Conservation (phyloP, 192 early-diverging fungal species). For the Backusella luteola region DNA sequence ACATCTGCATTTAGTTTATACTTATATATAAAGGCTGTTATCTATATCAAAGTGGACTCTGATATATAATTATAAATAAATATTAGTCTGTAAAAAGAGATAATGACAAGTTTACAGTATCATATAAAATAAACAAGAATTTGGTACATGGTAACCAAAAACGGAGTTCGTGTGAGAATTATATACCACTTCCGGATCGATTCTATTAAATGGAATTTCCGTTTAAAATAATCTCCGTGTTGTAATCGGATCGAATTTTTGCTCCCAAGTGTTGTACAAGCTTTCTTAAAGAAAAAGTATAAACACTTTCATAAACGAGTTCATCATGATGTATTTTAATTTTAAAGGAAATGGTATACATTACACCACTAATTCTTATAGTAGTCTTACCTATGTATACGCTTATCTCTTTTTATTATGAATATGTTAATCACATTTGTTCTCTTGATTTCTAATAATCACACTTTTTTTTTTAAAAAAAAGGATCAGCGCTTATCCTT, state of each 20-base stretch:
- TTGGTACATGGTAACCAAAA: background rate
- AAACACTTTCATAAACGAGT: background rate
- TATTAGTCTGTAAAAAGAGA: too few relatives aligned
- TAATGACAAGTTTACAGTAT: too few relatives aligned
- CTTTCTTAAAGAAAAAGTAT: slow-evolving; percentile 16
- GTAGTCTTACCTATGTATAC: background rate
- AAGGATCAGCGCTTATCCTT: slow-evolving; percentile 4
- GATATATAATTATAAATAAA: too few relatives aligned
- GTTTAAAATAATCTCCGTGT: background rate
- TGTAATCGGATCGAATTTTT: slow-evolving; percentile 1
- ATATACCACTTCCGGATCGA: background rate
- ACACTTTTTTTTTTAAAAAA: background rate
- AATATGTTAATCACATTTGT: background rate
- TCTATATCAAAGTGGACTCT: background rate
- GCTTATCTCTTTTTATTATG: background rate
- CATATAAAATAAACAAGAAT: background rate
- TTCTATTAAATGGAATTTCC: background rate
- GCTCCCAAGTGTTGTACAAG: background rate
- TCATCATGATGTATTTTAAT: background rate
- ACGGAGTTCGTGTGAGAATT: background rate
- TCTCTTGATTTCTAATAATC: background rate
- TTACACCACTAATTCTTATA: background rate
- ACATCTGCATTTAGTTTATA: background rate
- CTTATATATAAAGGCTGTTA: background rate
- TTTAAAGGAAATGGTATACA: background rate